Base-by-base conservation (phyloP, 345 rosid species). In the Eucalyptus victrix region DNA sequence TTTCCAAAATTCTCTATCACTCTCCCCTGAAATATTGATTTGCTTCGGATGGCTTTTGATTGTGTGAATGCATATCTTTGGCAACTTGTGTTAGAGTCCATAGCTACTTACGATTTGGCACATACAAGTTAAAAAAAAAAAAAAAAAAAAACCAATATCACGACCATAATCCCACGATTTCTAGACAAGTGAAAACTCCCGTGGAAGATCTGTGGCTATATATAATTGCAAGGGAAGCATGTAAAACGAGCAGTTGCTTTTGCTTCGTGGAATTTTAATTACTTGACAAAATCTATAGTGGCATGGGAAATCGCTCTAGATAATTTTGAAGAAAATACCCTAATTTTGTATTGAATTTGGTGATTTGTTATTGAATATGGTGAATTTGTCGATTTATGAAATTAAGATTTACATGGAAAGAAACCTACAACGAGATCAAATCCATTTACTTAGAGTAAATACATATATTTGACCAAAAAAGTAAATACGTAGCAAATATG, bases 21-120 rank as follows among this genome's bases (percentile, higher is more conserved):
- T 89, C 90, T 95, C 56, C 98, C 97, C 87, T 96, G 95, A 94
- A 98, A 96, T 89, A 91, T 89, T 93, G 91, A 95, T 94, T 95
- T 98, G 88, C 96, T 97, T 91, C 90, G 91, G 89, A 88, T 83
- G 88, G 88, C 88, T 47, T 94, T 91, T 44, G 91, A 80, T 86
- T 90, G 89, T 89, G 89, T 94, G 86, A 93, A 88, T 17, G 89
- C 88, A 50, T 90, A 93, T 80, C 86, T 93, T 85, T 94, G 95
- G 87, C 87, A 91, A 89, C 95, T 98, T 96, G 92, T 91, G 88
- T 80, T 89, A 60, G 49, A 86, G 32, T 86, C 21, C 89, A 91
- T 53, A 37, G 44, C 45, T 72, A 76, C 53, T 87, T 67, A 87
- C 1, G 88, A 58, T 86, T 51, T 53, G 45, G 62, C 34, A 44